Conservation (phyloP, 495 filamentous ascomycete genomes). For the Penicillium simplicissimum region DNA sequence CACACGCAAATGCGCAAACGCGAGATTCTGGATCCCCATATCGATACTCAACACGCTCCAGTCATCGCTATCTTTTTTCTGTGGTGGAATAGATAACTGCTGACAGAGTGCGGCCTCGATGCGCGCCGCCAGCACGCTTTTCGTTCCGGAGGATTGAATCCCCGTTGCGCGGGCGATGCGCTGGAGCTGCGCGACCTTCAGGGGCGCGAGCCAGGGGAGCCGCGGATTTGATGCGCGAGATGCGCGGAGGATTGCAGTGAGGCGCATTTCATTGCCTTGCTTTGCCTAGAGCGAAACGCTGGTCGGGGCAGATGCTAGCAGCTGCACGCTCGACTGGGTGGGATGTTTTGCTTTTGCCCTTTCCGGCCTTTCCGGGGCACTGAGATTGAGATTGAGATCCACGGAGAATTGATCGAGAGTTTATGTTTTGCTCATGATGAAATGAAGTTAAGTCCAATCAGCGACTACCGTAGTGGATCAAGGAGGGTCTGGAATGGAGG, state of each 20-base stretch:
- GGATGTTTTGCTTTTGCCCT: slow-evolving; percentile 8
- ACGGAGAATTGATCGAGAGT: background rate
- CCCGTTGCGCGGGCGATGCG: slow-evolving; percentile 54
- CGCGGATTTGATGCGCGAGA: background rate
- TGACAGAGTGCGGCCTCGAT: slow-evolving; percentile 25
- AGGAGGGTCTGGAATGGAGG: background rate
- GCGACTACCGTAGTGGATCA: background rate
- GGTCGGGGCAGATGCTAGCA: background rate
- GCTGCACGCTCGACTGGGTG: background rate
- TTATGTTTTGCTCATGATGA: background rate
- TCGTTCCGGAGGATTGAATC: slow-evolving; percentile 52
- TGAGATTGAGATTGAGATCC: background rate
- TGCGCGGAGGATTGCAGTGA: background rate
- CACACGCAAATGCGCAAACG: slow-evolving; percentile 54
- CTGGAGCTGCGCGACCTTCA: slow-evolving; percentile 51
- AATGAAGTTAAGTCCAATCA: background rate
- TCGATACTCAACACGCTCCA: slow-evolving; percentile 75
- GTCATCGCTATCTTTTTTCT: background rate
- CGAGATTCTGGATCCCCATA: slow-evolving; percentile 84
- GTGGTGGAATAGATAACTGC: background rate
- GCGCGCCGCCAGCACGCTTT: slow-evolving; percentile 37
- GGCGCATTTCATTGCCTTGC: slow-evolving; percentile 15
- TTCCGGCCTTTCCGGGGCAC: slow-evolving; percentile 1
- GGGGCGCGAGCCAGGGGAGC: slow-evolving; percentile 34
- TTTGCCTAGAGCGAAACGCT: background rate